phyloP scores from a whole-genome alignment of 495 filamentous ascomycete species.

The Cairneyella variabilis region DNA sequence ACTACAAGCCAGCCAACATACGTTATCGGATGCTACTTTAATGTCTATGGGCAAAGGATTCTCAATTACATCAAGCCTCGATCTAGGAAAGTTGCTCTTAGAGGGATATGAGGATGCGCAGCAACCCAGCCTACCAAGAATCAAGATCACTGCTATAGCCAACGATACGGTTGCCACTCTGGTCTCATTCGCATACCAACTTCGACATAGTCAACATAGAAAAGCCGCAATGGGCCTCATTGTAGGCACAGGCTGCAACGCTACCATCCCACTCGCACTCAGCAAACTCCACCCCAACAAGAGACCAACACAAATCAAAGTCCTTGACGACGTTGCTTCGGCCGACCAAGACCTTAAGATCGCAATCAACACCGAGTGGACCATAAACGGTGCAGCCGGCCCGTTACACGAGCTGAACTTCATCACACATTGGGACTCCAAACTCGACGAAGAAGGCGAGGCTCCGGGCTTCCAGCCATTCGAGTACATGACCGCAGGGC shows the following conservation, averaged over 20 bases:
- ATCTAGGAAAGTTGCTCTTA: conserved; percentile 65
- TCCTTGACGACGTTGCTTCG: conserved; percentile 27
- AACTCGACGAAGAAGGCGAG: conserved; percentile 61
- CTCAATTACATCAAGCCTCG: conserved; percentile 65
- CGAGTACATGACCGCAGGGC: conserved; percentile 82
- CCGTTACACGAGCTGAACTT: conserved; percentile 62
- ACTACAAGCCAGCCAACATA: conserved; percentile 53
- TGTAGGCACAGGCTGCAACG: conserved; percentile 80
- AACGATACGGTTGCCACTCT: conserved; percentile 82
- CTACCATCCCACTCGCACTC: conserved; percentile 69
- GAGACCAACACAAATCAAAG: conserved; percentile 37
- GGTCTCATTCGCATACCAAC: conserved; percentile 68
- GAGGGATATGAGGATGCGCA: conserved; percentile 56
- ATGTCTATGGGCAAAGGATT: conserved; percentile 92
- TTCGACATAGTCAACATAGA: conserved; percentile 50
- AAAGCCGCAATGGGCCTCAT: conserved; percentile 76
- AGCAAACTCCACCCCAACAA: conserved; percentile 62
- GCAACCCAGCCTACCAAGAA: conserved; percentile 50
- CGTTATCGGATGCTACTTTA: conserved; percentile 68
- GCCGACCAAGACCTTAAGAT: conserved; percentile 49
- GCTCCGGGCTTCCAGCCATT: conserved; percentile 80
- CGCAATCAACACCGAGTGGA: conserved; percentile 84
- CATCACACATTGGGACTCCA: conserved; percentile 66
- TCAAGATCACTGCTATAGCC: conserved; percentile 71
- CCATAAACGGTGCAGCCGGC: conserved; percentile 67